Evolutionary conservation across 148 eudicot genomes (phyloP).

Genomic region (Polygonum maritimum): DNA sequence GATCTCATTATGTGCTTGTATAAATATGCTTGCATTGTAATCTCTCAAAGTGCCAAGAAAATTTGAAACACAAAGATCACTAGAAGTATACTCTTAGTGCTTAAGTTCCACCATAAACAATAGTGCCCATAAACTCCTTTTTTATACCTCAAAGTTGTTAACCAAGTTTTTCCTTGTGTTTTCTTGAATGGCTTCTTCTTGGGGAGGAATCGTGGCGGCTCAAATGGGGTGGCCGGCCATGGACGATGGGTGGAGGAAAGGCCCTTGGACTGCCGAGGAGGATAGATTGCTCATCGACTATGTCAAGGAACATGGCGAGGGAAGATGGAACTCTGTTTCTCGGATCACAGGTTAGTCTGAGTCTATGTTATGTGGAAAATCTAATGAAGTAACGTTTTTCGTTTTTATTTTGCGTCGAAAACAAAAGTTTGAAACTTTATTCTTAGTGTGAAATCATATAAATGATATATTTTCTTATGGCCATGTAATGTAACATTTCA

Average conservation of each 20-base stretch:
- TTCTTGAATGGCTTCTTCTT: constrained; percentile 6
- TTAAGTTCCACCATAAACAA: background rate
- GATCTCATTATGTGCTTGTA: background rate
- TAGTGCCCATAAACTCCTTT: background rate
- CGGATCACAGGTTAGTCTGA: constrained; percentile 38
- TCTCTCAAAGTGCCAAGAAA: background rate
- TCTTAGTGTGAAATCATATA: too few species aligned
- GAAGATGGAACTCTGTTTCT: constrained; percentile 86
- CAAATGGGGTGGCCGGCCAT: constrained; percentile 39
- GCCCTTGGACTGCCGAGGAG: constrained; percentile 92
- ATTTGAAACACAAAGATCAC: constrained; percentile 7
- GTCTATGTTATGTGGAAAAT: background rate
- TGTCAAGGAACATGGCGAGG: constrained; percentile 78
- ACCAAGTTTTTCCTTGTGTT: background rate
- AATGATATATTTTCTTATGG: too few species aligned
- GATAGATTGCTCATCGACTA: constrained; percentile 61
- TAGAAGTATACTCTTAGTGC: background rate
- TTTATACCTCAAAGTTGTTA: background rate
- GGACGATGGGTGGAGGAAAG: constrained; percentile 74
- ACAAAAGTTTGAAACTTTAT: too few species aligned
- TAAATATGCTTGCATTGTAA: background rate
- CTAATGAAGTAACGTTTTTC: too few species aligned
- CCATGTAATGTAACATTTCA: too few species aligned
- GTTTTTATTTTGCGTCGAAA: too few species aligned
- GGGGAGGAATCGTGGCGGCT: constrained; percentile 5